Conservation (phyloP, 306 rosid species). For the Urtica urens region DNA sequence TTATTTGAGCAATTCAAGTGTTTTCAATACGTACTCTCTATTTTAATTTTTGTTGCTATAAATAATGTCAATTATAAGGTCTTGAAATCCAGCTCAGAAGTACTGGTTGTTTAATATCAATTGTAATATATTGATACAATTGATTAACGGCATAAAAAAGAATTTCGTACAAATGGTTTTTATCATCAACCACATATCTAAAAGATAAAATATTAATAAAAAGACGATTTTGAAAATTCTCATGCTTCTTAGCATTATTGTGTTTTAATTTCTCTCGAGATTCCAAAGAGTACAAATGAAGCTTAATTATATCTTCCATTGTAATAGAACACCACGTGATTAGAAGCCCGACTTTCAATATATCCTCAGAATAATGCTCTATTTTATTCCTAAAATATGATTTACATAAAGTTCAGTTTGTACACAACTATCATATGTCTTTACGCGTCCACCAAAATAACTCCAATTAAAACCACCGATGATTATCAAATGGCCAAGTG, state of each 20-base stretch:
- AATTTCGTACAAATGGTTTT: background rate
- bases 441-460: too few species aligned
- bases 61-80: background rate
- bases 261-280: too few species aligned
- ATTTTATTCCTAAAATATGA: too few species aligned
- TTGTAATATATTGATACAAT: background rate
- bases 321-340: too few species aligned
- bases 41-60: background rate
- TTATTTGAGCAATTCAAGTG: background rate
- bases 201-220: background rate
- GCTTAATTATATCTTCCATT: too few species aligned
- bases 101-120: background rate
- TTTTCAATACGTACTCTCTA: too few species aligned
- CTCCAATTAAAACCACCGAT: background rate
- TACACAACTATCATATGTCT: too few species aligned
- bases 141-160: too few species aligned
- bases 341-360: too few species aligned
- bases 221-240: background rate
- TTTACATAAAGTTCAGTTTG: too few species aligned
- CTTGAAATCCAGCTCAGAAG: constrained; percentile 5
- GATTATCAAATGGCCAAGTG: background rate
- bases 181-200: background rate
- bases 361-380: too few species aligned
- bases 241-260: background rate
- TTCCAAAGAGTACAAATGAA: too few species aligned